These are phyloP conservation scores for Cyberlindnera japonica DNA, from an alignment of 805 yeast genomes.

Conservation along the genomic window DNA sequence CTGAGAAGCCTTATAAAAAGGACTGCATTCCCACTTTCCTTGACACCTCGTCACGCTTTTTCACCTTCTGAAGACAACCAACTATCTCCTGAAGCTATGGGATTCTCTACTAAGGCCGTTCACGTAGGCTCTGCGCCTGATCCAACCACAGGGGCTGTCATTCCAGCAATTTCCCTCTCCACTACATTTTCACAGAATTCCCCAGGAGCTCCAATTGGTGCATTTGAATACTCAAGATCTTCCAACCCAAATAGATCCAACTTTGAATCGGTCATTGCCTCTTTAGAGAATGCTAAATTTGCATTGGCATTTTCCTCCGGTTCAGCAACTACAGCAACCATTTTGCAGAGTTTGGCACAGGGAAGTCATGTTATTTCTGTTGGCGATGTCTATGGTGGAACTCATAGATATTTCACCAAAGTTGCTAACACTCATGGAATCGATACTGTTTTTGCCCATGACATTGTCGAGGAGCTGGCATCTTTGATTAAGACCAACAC, in stretches of 20 bases:
- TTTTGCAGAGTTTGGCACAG: constrained; percentile 67
- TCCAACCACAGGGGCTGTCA: constrained; percentile 79
- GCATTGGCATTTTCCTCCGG: constrained; percentile 84
- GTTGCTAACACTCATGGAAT: constrained; percentile 82
- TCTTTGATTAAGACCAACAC: constrained; percentile 57
- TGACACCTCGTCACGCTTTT: not conserved
- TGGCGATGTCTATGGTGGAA: constrained; percentile 89
- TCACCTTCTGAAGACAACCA: constrained; percentile 26
- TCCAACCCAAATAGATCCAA: constrained; percentile 84
- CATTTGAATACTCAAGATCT: constrained; percentile 80
- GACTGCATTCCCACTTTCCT: not conserved
- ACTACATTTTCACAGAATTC: constrained; percentile 81
- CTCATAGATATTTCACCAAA: constrained; percentile 84
- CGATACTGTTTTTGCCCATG: constrained; percentile 59
- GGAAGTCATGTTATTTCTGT: constrained; percentile 74
- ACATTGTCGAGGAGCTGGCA: constrained; percentile 58
- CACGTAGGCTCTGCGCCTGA: constrained; percentile 78
- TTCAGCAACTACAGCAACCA: constrained; percentile 75
- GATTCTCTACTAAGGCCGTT: constrained; percentile 76
- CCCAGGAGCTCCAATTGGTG: constrained; percentile 75
- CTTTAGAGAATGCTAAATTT: constrained; percentile 70
- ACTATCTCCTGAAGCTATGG: not conserved
- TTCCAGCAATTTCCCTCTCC: constrained; percentile 76
- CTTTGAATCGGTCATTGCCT: constrained; percentile 75
- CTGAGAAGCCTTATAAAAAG: not conserved